Evolutionary conservation across 1,139 yeast species (phyloP).

Genomic region (Blastobotrys serpentis): DNA sequence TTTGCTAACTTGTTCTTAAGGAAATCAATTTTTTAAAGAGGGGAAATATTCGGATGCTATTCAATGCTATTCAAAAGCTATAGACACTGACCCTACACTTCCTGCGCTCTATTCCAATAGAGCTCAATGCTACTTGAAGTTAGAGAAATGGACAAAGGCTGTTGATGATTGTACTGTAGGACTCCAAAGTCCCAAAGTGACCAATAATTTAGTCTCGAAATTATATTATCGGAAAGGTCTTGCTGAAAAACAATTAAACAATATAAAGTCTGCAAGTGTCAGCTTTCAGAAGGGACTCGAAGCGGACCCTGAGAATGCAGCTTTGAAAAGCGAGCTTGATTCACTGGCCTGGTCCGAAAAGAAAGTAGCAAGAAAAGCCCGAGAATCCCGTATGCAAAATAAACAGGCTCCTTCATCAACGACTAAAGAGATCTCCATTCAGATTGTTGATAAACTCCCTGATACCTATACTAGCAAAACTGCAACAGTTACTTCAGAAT

Average conservation of each 20-base stretch:
- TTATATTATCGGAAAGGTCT: conserved; percentile 57
- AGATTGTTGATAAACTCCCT: not conserved
- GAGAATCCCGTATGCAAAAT: not conserved
- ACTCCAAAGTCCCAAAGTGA: conserved; percentile 30
- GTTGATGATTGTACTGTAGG: conserved; percentile 56
- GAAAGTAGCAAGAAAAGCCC: conserved; percentile 1
- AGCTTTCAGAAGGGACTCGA: conserved; percentile 46
- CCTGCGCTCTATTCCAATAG: conserved; percentile 81
- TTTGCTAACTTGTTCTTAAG: conserved; percentile 1
- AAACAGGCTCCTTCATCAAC: not conserved
- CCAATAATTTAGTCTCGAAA: conserved; percentile 45
- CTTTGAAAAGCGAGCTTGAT: not conserved
- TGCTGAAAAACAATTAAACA: conserved; percentile 44
- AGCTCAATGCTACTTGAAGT: conserved; percentile 72
- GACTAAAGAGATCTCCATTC: not conserved
- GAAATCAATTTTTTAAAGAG: conserved; percentile 12
- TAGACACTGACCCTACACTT: conserved; percentile 56
- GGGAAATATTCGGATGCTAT: conserved; percentile 60
- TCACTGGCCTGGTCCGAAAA: conserved; percentile 9
- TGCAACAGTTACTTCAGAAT: not conserved
- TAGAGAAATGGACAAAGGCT: conserved; percentile 53
- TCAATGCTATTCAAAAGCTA: conserved; percentile 68
- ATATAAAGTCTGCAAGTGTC: conserved; percentile 38
- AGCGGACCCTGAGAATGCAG: conserved; percentile 46
- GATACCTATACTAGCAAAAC: not conserved